Conservation (phyloP, 2,329 filamentous ascomycete species). For the Fusarium ramigenum region DNA sequence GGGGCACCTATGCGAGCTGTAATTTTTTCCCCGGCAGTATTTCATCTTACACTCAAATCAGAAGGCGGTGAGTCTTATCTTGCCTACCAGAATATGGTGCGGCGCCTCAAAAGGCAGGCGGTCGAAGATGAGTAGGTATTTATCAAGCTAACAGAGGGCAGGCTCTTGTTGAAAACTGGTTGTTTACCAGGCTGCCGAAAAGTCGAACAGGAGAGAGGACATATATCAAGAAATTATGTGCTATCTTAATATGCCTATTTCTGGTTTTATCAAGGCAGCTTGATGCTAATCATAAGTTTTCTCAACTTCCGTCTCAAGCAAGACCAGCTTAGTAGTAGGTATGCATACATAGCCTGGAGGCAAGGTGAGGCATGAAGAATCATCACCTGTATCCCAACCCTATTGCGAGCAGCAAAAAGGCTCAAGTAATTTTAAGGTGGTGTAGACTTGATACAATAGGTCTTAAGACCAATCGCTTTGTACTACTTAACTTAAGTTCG, state of each 20-base stretch:
- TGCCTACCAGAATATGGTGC: neutral
- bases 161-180: neutral
- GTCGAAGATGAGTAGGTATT: slow-evolving; percentile 24
- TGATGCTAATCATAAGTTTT: neutral
- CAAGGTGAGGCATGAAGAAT: neutral
- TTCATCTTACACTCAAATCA: neutral
- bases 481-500: neutral
- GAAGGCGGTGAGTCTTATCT: slow-evolving; percentile 29
- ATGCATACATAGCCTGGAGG: neutral
- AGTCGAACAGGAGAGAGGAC: neutral
- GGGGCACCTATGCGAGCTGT: slow-evolving; percentile 36
- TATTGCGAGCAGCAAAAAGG: neutral
- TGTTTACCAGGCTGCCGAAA: neutral
- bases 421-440: neutral
- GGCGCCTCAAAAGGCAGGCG: slow-evolving; percentile 32
- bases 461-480: neutral
- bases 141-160: neutral
- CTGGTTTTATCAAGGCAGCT: neutral
- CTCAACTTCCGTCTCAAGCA: neutral
- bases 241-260: neutral
- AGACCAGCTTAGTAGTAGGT: neutral
- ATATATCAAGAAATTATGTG: neutral
- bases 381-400: neutral
- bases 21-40: slow-evolving; percentile 42
- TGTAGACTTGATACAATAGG: neutral